Evolutionary conservation across 306 rosid genomes (phyloP).

Genomic region (Luffa aegyptiaca): DNA sequence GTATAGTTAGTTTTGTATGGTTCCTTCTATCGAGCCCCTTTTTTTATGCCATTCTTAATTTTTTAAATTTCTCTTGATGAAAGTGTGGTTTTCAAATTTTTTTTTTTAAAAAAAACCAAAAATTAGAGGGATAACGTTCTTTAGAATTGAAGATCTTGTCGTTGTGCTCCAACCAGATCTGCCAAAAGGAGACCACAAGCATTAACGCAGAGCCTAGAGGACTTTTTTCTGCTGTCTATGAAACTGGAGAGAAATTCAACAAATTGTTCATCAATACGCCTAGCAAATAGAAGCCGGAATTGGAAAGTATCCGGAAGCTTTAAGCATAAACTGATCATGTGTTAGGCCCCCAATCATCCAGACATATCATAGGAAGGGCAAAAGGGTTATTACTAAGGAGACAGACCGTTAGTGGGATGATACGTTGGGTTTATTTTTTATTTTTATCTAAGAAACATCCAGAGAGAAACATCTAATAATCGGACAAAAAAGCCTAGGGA

Average conservation of each 20-base stretch:
- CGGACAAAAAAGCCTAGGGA: no score
- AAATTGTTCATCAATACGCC: background rate
- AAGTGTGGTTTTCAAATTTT: background rate
- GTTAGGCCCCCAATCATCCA: no score
- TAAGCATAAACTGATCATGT: background rate
- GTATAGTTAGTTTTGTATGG: background rate
- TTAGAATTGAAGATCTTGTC: background rate
- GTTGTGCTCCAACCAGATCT: background rate
- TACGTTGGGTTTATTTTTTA: no score
- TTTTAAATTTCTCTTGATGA: background rate
- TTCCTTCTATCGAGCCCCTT: background rate
- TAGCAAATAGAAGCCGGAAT: background rate
- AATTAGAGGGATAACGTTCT: background rate
- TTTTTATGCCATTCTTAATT: background rate
- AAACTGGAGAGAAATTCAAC: background rate
- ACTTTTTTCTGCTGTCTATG: background rate
- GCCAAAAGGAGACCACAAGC: background rate
- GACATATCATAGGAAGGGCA: no score
- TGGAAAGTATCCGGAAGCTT: background rate
- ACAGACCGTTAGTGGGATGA: no score
- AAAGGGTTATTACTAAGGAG: no score
- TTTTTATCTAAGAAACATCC: no score
- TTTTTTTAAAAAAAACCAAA: no score
- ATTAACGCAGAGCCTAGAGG: background rate
- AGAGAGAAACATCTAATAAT: no score